A percentile compares a stretch with the other conserved stretches of the same genome.
Conservation (phyloP, 148 eudicot species). For the Chenopodium album region DNA sequence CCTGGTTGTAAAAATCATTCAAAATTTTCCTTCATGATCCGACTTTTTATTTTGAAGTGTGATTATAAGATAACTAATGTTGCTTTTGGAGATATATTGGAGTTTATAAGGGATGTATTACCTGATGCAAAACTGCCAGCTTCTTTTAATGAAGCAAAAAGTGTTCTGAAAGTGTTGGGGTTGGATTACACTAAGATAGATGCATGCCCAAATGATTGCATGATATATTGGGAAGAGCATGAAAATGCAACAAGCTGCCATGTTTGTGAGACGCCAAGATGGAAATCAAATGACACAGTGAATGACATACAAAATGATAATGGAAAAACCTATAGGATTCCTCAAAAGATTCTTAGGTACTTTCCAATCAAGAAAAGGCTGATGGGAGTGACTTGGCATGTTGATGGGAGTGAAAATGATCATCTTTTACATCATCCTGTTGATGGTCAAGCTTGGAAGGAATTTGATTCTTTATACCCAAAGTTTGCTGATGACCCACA, state of each 20-base stretch:
- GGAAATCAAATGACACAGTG: background rate
- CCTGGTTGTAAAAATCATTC: background rate
- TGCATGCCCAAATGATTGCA: background rate
- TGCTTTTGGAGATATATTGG: background rate
- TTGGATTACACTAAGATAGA: slow-evolving; percentile 1
- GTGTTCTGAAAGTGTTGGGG: background rate
- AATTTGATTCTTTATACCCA: background rate
- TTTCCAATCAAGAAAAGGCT: slow-evolving; percentile 1
- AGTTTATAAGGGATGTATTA: background rate
- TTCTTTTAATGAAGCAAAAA: background rate
- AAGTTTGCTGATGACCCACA: background rate
- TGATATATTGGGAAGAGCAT: background rate
- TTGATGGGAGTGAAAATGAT: background rate
- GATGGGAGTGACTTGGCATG: background rate
- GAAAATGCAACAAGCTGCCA: slow-evolving; percentile 1
- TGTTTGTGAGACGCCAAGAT: background rate
- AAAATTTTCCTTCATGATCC: background rate
- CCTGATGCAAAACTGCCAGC: background rate
- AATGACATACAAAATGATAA: background rate
- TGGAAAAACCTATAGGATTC: background rate
- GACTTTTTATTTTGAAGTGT: background rate
- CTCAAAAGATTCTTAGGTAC: slow-evolving; percentile 1
- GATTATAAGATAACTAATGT: background rate
- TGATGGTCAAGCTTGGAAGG: slow-evolving; percentile 14
- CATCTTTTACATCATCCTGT: background rate